Evolutionary conservation across 2,329 filamentous ascomycete species (phyloP), one percentile per base, ranked within the genome.

Genomic region (Myriosclerotinia duriaeana): DNA sequence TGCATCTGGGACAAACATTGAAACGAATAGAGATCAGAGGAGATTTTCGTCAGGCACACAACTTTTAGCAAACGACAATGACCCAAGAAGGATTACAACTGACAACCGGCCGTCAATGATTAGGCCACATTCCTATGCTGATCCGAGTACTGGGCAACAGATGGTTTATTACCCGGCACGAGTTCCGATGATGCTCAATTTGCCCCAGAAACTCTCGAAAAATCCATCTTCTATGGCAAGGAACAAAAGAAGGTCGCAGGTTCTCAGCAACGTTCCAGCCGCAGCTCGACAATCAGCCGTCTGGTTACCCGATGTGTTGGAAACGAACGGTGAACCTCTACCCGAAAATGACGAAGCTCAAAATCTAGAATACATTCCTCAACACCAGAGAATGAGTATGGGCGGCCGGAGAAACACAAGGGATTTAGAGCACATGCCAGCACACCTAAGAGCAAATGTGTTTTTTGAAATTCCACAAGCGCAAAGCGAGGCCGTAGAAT

Each of bases 151-250:
- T 1, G 89, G 87, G 5, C 87, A 94, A 71, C 83, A 88, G 72
- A 97, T 98, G 91, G 87, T 97, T 12, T 98, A 89, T 78, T 99
- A 99, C 77, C 95, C 95, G 17, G 95, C 95, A 3, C 93, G 92
- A 1, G 95, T 99, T 3, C 95, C 95, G 3, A 89, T 90, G 69
- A 93, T 96, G 88, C 84, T 99, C 66, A 98, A 97, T 73, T 80
- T 99, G 15, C 95, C 95, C 0, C 92, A 93, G 54, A 91, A 92
- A 73, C 80, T 98, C 61, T 96, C 93, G 0, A 91, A 89, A 73
- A 84, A 87, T 63, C 87, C 89, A 11, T 85, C 89, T 64, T 79
- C 85, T 3, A 79, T 83, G 12, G 83, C 87, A 6, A 84, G 88
- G 65, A 89, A 92, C 66, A 85, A 88, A 71, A 86, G 91, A 64